phyloP scores from a whole-genome alignment of 495 filamentous ascomycete species.

The Aspergillus bertholletiae region DNA sequence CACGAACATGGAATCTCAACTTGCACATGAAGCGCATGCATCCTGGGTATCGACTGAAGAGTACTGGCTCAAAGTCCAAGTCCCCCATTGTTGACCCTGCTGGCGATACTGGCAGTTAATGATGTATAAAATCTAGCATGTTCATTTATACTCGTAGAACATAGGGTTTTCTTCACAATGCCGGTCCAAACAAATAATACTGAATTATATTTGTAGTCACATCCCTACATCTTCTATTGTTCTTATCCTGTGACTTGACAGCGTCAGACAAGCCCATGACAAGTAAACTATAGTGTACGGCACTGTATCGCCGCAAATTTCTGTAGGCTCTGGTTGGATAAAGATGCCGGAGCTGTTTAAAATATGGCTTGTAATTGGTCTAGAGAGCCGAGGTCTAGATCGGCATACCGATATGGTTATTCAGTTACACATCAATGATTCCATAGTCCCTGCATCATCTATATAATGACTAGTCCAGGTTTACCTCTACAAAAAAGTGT shows the following conservation, averaged over 20 bases:
- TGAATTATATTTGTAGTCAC: too few relatives aligned
- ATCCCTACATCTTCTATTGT: too few relatives aligned
- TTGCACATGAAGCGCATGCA: conserved; percentile 35
- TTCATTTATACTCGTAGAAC: neutral
- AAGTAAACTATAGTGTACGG: neutral
- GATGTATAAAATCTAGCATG: neutral
- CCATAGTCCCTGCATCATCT: neutral
- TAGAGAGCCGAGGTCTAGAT: neutral
- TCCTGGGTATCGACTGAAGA: conserved; percentile 14
- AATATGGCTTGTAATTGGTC: neutral
- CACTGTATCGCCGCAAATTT: neutral
- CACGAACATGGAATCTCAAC: conserved; percentile 39
- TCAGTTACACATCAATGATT: neutral
- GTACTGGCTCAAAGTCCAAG: neutral
- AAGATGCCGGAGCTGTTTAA: neutral
- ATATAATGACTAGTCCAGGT: neutral
- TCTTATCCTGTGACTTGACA: too few relatives aligned
- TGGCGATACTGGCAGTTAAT: neutral
- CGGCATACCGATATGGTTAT: conserved; percentile 6
- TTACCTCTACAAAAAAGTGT: neutral
- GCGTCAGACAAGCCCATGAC: too few relatives aligned
- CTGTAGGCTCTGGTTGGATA: neutral
- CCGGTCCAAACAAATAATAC: too few relatives aligned
- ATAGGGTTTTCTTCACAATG: too few relatives aligned
- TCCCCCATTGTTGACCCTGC: neutral